Conservation (phyloP, 176 grass and related monocot species). For the Musa itinerans region DNA sequence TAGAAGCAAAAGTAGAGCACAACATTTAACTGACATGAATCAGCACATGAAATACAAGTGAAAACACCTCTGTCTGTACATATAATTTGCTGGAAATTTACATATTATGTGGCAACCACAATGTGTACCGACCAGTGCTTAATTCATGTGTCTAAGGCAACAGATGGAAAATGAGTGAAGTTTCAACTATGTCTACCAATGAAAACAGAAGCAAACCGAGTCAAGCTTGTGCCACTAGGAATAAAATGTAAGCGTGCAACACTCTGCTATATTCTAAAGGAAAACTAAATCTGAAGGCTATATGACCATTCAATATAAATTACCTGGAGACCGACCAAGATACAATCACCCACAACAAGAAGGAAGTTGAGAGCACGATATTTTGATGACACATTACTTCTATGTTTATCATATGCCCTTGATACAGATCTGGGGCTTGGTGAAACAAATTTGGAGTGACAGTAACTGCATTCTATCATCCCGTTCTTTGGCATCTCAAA, state of each 20-base stretch:
- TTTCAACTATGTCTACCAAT: no score
- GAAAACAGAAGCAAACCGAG: no score
- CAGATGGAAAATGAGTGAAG: no score
- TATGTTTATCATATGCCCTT: constrained; percentile 17
- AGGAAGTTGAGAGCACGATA: constrained; percentile 6
- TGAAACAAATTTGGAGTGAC: constrained; percentile 8
- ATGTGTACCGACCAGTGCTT: no score
- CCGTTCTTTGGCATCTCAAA: not conserved
- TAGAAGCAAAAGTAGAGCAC: no score
- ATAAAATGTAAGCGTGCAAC: not conserved
- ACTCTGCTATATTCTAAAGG: not conserved
- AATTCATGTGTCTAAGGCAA: no score
- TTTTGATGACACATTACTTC: constrained; percentile 8
- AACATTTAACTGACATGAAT: no score
- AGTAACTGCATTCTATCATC: constrained; percentile 3
- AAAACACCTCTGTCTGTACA: no score
- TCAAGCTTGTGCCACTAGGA: not conserved
- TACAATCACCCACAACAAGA: constrained; percentile 16
- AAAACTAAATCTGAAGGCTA: not conserved
- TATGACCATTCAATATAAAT: not conserved
- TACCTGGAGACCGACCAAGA: constrained; percentile 18
- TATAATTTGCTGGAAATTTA: no score
- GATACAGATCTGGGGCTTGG: constrained; percentile 9
- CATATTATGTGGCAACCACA: no score
- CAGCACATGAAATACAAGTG: no score